phyloP scores from a whole-genome alignment of 352 stramenopile species.

The Phytophthora aleatoria region DNA sequence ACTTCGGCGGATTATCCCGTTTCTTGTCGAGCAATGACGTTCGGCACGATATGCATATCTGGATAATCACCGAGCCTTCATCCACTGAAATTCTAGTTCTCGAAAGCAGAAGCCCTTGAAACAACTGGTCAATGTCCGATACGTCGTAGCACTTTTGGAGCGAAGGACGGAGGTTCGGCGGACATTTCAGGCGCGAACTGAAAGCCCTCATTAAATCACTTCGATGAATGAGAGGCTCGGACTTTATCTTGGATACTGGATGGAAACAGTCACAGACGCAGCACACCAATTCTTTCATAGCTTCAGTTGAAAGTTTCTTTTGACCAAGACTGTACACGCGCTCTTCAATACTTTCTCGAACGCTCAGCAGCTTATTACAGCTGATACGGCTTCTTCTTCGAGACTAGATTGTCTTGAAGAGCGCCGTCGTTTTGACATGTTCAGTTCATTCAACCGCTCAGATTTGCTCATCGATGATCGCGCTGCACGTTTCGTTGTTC shows the following conservation, averaged over 20 bases:
- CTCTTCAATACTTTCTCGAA: background rate
- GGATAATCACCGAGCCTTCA: background rate
- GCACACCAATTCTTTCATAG: background rate
- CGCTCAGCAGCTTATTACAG: background rate
- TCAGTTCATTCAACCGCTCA: background rate
- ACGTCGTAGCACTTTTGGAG: background rate
- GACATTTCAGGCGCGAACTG: background rate
- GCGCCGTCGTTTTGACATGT: background rate
- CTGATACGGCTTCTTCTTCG: background rate
- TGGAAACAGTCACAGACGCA: background rate
- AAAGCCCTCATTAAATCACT: background rate
- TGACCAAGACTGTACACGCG: background rate
- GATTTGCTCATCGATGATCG: background rate
- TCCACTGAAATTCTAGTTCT: background rate
- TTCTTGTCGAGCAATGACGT: conserved; percentile 1
- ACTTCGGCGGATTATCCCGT: background rate
- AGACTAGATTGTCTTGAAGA: background rate
- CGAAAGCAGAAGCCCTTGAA: background rate
- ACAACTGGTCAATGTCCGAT: background rate
- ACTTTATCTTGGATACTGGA: background rate
- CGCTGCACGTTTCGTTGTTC: background rate
- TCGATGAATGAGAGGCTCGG: background rate
- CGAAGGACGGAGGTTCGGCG: background rate
- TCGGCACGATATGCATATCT: conserved; percentile 2
- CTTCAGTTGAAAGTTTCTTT: background rate